Evolutionary conservation across 2,329 filamentous ascomycete genomes (phyloP), one percentile per base, ranked within the genome.

Genomic region (Scytalidium lignicola): DNA sequence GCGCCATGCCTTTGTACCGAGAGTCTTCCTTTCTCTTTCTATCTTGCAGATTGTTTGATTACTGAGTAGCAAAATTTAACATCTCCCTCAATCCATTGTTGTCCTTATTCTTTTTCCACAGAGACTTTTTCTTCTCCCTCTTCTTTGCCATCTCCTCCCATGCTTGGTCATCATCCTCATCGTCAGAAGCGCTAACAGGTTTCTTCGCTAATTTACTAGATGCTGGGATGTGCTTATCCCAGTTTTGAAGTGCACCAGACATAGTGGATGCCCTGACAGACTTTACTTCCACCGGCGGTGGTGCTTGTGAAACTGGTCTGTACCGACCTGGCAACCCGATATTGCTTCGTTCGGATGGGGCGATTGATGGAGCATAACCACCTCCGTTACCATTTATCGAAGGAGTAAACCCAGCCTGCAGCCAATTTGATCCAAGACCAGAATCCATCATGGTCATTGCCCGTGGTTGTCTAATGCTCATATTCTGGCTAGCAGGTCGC

Each of bases 281-380:
- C 55, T 58, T 66, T 59, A 54, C 67, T 56, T 61, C 65, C 2
- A 37, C 55, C 9, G 48, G 39, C 3, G 67, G 63, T 7, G 72
- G 74, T 48, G 77, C 73, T 40, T 86, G 85, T 0, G 88, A 90
- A 1, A 97, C 92, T 1, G 93, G 90, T 42, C 93, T 82, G 70
- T 99, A 99, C 41, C 93, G 83, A 26, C 89, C 85, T 8, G 93
- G 90, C 46, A 95, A 78, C 15, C 93, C 93, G 53, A 96, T 74
- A 65, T 95, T 97, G 74, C 91, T 97, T 53, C 93, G 86, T 71
- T 97, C 93, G 4, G 90, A 96, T 1, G 93, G 93, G 2, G 93
- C 92, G 57, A 99, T 95, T 1, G 92, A 97, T 1, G 90, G 83
- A 1, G 90, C 80, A 68, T 97, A 97, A 8, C 81, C 83, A 46